These are phyloP conservation scores for Paraphysoderma sedebokerense DNA, from an alignment of 371 early-diverging fungal genomes.

Conservation along the genomic window DNA sequence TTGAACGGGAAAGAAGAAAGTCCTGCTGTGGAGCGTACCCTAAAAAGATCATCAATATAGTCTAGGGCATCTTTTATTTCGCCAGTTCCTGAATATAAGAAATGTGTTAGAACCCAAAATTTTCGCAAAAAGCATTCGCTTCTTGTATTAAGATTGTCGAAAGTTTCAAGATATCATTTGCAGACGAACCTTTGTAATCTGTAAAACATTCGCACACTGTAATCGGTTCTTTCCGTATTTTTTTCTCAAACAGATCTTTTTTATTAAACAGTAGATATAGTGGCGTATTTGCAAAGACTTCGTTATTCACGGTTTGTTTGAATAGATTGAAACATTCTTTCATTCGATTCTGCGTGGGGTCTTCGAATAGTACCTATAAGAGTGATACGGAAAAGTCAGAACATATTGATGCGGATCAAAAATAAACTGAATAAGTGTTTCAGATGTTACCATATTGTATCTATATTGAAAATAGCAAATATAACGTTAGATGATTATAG, in stretches of 20 bases:
- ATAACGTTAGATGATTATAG: too few species aligned
- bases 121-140: too few species aligned
- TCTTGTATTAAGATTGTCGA: too few species aligned
- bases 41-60: neutral
- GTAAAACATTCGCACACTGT: conserved; percentile 4
- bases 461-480: too few species aligned
- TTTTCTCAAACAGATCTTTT: conserved; percentile 7
- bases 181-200: conserved; percentile 3
- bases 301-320: neutral
- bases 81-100: too few species aligned
- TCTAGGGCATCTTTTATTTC: neutral
- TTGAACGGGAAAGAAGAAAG: too few species aligned
- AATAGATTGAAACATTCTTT: conserved; percentile 4
- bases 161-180: too few species aligned
- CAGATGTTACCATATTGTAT: too few species aligned
- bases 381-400: too few species aligned
- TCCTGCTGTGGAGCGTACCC: neutral
- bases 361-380: conserved; percentile 9
- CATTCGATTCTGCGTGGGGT: conserved; percentile 4
- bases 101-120: too few species aligned
- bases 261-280: conserved; percentile 1
- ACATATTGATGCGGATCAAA: too few species aligned
- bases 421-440: too few species aligned
- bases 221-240: conserved; percentile 2
- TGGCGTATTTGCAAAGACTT: conserved; percentile 1